These are phyloP conservation scores for Brasilioporus rufonigricans DNA, from an alignment of 768 basidiomycete species.

Conservation along the genomic window DNA sequence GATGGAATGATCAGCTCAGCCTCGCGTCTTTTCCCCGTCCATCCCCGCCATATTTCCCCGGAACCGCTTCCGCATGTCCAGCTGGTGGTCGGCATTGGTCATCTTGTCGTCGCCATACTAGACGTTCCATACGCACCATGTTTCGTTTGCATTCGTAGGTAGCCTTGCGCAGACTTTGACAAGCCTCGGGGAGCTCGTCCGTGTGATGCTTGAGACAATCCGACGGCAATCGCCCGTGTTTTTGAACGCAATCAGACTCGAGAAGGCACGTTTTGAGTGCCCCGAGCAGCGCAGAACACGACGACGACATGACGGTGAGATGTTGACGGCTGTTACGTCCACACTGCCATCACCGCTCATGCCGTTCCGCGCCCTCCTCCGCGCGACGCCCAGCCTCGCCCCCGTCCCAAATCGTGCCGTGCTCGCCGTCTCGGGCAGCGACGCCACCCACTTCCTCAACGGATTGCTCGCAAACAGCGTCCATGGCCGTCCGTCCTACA, in stretches of 20 bases:
- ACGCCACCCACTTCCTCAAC: slow-evolving; percentile 80
- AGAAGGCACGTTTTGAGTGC: slow-evolving; percentile 85
- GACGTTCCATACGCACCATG: slow-evolving; percentile 53
- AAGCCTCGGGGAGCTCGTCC: slow-evolving; percentile 77
- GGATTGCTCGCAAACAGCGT: slow-evolving; percentile 63
- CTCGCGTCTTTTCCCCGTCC: slow-evolving; percentile 41
- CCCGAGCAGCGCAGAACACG: slow-evolving; percentile 71
- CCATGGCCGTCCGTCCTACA: slow-evolving; percentile 54
- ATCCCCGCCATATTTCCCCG: slow-evolving; percentile 68
- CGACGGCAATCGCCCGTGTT: slow-evolving; percentile 75
- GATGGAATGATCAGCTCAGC: no score
- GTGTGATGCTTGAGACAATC: slow-evolving; percentile 77
- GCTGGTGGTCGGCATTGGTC: slow-evolving; percentile 33
- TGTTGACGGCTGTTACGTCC: slow-evolving; percentile 10
- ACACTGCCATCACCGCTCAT: slow-evolving; percentile 17
- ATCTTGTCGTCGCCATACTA: no score
- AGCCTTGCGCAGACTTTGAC: slow-evolving; percentile 73
- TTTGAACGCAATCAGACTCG: slow-evolving; percentile 83
- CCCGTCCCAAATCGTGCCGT: slow-evolving; percentile 64
- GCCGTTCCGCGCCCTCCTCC: slow-evolving; percentile 44
- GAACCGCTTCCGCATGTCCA: slow-evolving; percentile 85
- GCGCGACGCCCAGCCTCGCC: slow-evolving; percentile 52
- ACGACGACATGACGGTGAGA: slow-evolving; percentile 61
- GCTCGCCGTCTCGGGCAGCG: slow-evolving; percentile 75
- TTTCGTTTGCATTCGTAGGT: slow-evolving; percentile 90